Base-by-base conservation (phyloP, 345 rosid genomes). In the Euphorbia pulcherrima region DNA sequence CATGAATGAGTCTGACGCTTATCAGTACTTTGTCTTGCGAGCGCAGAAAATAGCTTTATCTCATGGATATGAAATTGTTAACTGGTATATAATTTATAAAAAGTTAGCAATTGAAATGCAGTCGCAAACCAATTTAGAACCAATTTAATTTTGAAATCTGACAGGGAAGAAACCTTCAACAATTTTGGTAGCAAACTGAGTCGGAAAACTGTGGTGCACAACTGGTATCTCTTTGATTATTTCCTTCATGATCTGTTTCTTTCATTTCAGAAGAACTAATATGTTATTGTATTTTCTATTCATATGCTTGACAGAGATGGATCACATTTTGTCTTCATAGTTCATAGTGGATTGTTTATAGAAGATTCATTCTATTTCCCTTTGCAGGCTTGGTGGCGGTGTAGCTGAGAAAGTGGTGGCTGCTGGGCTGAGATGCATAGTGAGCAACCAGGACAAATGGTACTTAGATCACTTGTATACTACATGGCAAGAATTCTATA, bases 101-200 rank as follows among this genome's bases (percentile, higher is more conserved):
- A 64, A 30, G 18, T 8, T 53, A 48, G 52, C 27, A 41, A 58
- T 5, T 47, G 24, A 23, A 26, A 39, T 56, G 51, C n/a, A 50
- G 6, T 57, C n/a, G 72, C 58, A 27, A 3, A 21, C 68, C 62
- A 37, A 67, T 39, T 53, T 46, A 46, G 73, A 3, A 26, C 68
- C 62, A 46, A 66, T 47, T 62, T 56, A 52, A 74, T 59, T 17
- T 5, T 73, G 30, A 18, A 75, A 64, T 62, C 62, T 74, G 37
- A 52, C 86, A 89, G 92, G 96, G 96, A 89, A 74, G 96, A 89
- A 80, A 89, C 96, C 7, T 89, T 89, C 85, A 89, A 84, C 76
- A 67, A 77, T 76, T 89, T 89, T 58, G 84, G 90, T 58, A 14
- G 58, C 68, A 80, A 87, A 77, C 71, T 89, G 77, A 79, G 57